Percentiles rank a stretch among this genome's conserved stretches.
Evolutionary conservation across 2,329 filamentous ascomycete genomes (phyloP).

Genomic region (Penicillium italicum): DNA sequence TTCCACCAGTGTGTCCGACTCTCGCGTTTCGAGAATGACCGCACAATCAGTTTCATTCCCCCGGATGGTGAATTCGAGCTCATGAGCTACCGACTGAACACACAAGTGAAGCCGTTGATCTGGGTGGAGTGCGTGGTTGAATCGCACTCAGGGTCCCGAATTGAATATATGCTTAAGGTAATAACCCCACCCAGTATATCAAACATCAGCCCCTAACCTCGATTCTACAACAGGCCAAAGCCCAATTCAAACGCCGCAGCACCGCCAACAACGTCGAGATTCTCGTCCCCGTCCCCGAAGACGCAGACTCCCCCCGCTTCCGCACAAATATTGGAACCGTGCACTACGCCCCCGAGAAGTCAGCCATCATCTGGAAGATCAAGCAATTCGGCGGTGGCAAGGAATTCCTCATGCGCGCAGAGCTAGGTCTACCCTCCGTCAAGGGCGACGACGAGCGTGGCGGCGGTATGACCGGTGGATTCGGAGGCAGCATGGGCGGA

Average conservation of each 20-base stretch:
- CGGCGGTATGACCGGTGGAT: slow-evolving; percentile 95
- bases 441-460: slow-evolving; percentile 93
- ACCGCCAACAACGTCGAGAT: slow-evolving; percentile 99
- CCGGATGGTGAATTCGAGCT: slow-evolving; percentile 98
- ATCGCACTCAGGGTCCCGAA: slow-evolving; percentile 87
- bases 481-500: slow-evolving; percentile 94
- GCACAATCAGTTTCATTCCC: slow-evolving; percentile 97
- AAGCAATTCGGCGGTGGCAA: slow-evolving; percentile 99
- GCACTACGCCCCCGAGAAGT: slow-evolving; percentile 96
- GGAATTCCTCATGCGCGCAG: slow-evolving; percentile 97
- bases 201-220: neutral
- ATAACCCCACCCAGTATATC: neutral
- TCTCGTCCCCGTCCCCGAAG: slow-evolving; percentile 92
- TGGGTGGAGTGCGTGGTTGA: slow-evolving; percentile 99
- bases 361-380: slow-evolving; percentile 99
- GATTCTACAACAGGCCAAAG: slow-evolving; percentile 60
- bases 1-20: slow-evolving; percentile 98
- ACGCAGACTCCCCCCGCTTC: slow-evolving; percentile 93
- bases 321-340: slow-evolving; percentile 95
- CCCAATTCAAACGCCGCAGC: slow-evolving; percentile 95
- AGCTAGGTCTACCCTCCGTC: slow-evolving; percentile 89
- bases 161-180: slow-evolving; percentile 97
- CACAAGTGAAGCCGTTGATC: slow-evolving; percentile 95
- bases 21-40: slow-evolving; percentile 95
- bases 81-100: slow-evolving; percentile 98